Conservation (phyloP, 2,329 filamentous ascomycete genomes). For the Drechmeria coniospora region DNA sequence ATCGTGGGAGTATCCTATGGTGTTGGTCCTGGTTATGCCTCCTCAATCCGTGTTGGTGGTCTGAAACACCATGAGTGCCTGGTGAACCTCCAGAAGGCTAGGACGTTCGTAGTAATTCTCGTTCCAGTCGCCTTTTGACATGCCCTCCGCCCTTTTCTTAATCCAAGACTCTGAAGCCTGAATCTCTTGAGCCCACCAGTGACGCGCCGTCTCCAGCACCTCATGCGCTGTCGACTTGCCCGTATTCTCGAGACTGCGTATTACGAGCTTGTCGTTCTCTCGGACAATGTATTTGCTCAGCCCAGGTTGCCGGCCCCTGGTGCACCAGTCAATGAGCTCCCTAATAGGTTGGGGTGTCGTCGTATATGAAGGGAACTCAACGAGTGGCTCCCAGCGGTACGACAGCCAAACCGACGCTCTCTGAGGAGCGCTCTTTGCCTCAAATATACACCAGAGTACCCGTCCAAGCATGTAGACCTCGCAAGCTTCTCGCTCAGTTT, state of each 20-base stretch:
- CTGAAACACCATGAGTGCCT: constrained; percentile 13
- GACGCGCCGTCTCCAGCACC: constrained; percentile 21
- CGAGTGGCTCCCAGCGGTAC: constrained; percentile 37
- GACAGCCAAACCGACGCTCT: constrained; percentile 42
- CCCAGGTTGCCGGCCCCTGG: constrained; percentile 27
- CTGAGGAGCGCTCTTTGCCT: constrained; percentile 42
- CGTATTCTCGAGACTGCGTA: constrained; percentile 18
- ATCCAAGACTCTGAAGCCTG: constrained; percentile 31
- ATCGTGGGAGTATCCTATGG: too few species aligned
- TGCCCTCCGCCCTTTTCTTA: constrained; percentile 20
- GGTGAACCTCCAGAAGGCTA: constrained; percentile 26
- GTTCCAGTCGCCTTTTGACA: constrained; percentile 28
- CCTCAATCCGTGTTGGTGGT: neutral
- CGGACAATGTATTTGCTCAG: constrained; percentile 30
- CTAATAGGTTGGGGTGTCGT: constrained; percentile 30
- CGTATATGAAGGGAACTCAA: constrained; percentile 39
- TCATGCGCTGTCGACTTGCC: constrained; percentile 19
- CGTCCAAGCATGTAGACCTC: constrained; percentile 49
- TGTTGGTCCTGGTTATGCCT: too few species aligned
- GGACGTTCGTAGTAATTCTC: constrained; percentile 36
- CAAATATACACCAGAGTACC: constrained; percentile 47
- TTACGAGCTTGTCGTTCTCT: constrained; percentile 28
- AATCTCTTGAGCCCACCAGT: constrained; percentile 35
- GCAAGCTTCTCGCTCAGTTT: constrained; percentile 37
- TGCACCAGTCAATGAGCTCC: constrained; percentile 35